Evolutionary conservation across 139 green algal genomes (phyloP).

Genomic region (Chlorella sp.): DNA sequence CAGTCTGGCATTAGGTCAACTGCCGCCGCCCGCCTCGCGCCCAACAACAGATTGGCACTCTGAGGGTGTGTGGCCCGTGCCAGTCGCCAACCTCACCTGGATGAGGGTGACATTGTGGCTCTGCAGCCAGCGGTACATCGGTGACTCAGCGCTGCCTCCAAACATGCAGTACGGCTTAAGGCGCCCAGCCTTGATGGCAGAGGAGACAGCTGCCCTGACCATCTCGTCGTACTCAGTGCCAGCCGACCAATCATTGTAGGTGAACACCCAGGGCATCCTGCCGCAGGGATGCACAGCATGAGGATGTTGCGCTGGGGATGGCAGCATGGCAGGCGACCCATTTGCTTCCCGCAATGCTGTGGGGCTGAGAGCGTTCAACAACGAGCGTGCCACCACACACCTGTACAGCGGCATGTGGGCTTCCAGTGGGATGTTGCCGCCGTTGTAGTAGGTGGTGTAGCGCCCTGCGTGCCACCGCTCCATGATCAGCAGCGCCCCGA

Average conservation of each 20-base stretch:
- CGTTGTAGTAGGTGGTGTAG: conserved; percentile 28
- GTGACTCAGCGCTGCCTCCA: background rate
- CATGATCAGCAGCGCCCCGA: conserved; percentile 54
- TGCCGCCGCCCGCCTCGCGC: too few relatives aligned
- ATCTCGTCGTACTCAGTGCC: conserved; percentile 32
- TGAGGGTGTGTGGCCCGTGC: too few relatives aligned
- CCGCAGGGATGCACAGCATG: too few relatives aligned
- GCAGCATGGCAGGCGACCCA: background rate
- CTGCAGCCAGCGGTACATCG: conserved; percentile 11
- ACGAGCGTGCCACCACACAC: background rate
- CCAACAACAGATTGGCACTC: too few relatives aligned
- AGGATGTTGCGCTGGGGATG: too few relatives aligned
- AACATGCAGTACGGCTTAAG: conserved; percentile 33
- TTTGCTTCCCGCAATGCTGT: too few relatives aligned
- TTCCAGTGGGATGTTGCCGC: conserved; percentile 31
- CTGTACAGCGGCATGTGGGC: conserved; percentile 22
- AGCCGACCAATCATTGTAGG: conserved; percentile 28
- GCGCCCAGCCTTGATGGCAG: background rate
- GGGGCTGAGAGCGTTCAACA: background rate
- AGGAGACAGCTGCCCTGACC: conserved; percentile 16
- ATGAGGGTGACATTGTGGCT: conserved; percentile 14
- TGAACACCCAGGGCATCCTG: conserved; percentile 37
- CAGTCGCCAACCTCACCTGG: background rate
- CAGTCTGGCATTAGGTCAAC: too few relatives aligned
- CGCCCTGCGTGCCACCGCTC: conserved; percentile 46